Evolutionary conservation across 225 moss, liverwort and hornwort genomes (phyloP).

Genomic region (Straminergon stramineum): DNA sequence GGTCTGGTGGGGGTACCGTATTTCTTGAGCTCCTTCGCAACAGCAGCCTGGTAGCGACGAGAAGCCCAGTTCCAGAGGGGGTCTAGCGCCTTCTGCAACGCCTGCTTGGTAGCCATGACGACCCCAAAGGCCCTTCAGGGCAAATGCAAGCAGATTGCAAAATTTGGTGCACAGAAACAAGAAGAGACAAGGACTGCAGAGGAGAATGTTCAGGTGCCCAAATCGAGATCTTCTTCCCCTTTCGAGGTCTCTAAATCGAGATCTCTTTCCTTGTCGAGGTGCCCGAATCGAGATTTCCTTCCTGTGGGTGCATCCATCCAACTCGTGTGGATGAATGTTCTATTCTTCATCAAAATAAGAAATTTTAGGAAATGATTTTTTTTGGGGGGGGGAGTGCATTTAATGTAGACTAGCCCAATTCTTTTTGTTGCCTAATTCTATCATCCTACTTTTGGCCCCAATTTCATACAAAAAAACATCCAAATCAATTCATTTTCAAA

Average conservation of each 20-base stretch:
- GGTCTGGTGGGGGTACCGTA: slow-evolving; percentile 27
- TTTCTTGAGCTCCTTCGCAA: slow-evolving; percentile 86
- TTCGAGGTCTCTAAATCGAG: background rate
- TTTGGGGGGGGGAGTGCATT: too few relatives aligned
- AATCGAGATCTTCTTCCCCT: background rate
- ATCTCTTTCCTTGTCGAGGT: background rate
- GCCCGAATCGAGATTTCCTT: background rate
- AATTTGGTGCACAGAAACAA: background rate
- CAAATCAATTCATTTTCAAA: too few relatives aligned
- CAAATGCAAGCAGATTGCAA: background rate
- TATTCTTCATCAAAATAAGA: too few relatives aligned
- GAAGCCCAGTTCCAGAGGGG: slow-evolving; percentile 95
- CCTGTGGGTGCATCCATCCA: background rate
- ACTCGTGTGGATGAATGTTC: background rate
- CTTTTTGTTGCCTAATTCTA: too few relatives aligned
- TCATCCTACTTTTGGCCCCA: too few relatives aligned
- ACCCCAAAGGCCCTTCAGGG: background rate
- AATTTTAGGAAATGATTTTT: background rate
- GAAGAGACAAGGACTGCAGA: too few relatives aligned
- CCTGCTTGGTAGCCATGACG: slow-evolving; percentile 25
- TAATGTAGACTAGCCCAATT: too few relatives aligned
- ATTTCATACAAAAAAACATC: too few relatives aligned
- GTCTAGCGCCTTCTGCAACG: slow-evolving; percentile 45
- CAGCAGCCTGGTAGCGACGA: slow-evolving; percentile 83
- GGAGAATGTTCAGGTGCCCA: background rate